Percentiles rank a stretch among this genome's conserved stretches.
phyloP scores from a whole-genome alignment of 139 green algal genomes.

The Volvox africanus region DNA sequence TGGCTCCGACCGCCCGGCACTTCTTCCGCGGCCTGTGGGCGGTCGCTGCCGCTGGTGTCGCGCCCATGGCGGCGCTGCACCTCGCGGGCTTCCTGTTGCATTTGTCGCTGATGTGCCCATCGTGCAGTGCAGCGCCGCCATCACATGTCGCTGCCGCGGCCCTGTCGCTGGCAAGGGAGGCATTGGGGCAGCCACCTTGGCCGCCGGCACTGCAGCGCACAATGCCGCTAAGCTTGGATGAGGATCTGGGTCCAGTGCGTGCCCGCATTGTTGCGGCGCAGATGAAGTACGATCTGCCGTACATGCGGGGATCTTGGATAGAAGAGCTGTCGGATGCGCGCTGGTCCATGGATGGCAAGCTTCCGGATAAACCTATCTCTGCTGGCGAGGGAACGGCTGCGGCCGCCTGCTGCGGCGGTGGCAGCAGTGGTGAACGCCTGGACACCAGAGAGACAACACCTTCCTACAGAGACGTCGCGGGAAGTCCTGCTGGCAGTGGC shows the following conservation, averaged over 20 bases:
- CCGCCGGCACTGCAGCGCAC: neutral
- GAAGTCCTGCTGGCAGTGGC: neutral
- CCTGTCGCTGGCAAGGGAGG: constrained; percentile 4
- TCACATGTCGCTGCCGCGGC: constrained; percentile 4
- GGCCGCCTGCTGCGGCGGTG: too few species aligned
- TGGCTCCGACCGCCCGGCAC: constrained; percentile 1
- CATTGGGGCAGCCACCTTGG: neutral
- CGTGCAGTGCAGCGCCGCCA: neutral
- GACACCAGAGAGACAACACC: too few species aligned
- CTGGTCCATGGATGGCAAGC: neutral
- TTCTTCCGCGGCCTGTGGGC: constrained; percentile 2
- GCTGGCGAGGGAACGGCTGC: too few species aligned
- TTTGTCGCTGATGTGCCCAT: constrained; percentile 2
- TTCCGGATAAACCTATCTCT: too few species aligned
- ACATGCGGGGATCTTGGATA: constrained; percentile 3
- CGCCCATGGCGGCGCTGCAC: neutral
- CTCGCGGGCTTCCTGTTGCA: constrained; percentile 23
- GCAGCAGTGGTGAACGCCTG: too few species aligned
- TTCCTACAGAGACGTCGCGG: too few species aligned
- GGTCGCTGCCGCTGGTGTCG: neutral
- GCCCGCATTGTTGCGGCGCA: neutral
- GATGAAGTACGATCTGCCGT: neutral
- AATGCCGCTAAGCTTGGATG: neutral
- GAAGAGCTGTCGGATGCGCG: neutral
- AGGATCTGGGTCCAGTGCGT: neutral